Percentiles rank a stretch among this genome's conserved stretches.
These are phyloP conservation scores for Aspergillus clavatus DNA, from an alignment of 2,329 filamentous ascomycete species.

Conservation along the genomic window DNA sequence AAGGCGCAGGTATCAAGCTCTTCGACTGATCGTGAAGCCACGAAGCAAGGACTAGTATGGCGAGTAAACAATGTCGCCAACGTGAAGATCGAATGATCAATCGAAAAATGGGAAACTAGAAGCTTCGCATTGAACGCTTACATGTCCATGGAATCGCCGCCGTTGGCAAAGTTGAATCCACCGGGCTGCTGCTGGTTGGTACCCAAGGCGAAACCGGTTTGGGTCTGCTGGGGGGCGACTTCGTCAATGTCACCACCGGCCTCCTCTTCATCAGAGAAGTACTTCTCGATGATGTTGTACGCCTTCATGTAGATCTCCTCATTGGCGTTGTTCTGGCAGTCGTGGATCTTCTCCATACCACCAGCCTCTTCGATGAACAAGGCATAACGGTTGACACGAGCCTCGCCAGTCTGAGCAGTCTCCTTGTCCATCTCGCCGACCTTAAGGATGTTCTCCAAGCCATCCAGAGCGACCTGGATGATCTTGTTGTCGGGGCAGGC, in stretches of 20 bases:
- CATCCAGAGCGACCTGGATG: conserved; percentile 96
- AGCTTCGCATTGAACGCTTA: conserved; percentile 38
- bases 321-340: conserved; percentile 99
- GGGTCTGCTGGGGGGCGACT: conserved; percentile 65
- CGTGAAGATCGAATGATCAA: too few species aligned
- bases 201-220: conserved; percentile 68
- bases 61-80: too few species aligned
- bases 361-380: conserved; percentile 98
- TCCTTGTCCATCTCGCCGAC: conserved; percentile 99
- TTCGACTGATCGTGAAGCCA: background rate
- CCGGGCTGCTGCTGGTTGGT: conserved; percentile 62
- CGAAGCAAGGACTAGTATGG: too few species aligned
- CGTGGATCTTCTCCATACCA: conserved; percentile 99
- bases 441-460: conserved; percentile 98
- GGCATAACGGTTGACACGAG: conserved; percentile 83
- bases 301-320: conserved; percentile 99
- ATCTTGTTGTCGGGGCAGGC: conserved; percentile 99
- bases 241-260: conserved; percentile 72
- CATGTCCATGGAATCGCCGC: conserved; percentile 70
- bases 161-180: conserved; percentile 88
- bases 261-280: conserved; percentile 98
- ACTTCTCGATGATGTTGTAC: conserved; percentile 99
- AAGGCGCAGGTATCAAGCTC: background rate
- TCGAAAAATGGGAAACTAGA: too few species aligned
- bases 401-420: conserved; percentile 51